phyloP scores from a whole-genome alignment of 2,329 filamentous ascomycete genomes.

The Paraphaeosphaeria sporulosa region DNA sequence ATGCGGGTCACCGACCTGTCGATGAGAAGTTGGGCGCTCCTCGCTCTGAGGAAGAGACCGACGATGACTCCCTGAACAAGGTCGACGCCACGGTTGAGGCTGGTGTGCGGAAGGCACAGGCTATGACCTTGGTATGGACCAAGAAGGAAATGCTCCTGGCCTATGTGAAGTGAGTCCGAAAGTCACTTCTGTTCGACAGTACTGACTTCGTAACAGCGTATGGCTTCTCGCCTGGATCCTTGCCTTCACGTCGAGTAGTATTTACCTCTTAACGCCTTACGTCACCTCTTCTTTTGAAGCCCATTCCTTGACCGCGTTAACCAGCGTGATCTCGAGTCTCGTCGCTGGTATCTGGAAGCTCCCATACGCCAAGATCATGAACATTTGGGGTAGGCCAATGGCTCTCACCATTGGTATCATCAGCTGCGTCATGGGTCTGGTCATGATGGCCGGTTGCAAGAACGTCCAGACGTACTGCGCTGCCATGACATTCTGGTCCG shows the following conservation, averaged over 20 bases:
- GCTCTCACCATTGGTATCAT: slow-evolving; percentile 46
- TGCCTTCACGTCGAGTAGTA: slow-evolving; percentile 53
- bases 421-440: slow-evolving; percentile 54
- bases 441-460: slow-evolving; percentile 72
- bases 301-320: slow-evolving; percentile 50
- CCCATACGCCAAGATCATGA: slow-evolving; percentile 53
- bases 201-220: slow-evolving; percentile 32
- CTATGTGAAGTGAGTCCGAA: slow-evolving; percentile 36
- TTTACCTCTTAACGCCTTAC: slow-evolving; percentile 50
- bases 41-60: slow-evolving; percentile 19
- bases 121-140: slow-evolving; percentile 38
- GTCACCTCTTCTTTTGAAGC: slow-evolving; percentile 50
- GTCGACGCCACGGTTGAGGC: slow-evolving; percentile 38
- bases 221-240: slow-evolving; percentile 58
- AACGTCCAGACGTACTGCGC: slow-evolving; percentile 70
- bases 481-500: slow-evolving; percentile 71
- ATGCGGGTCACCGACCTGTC: slow-evolving; percentile 19
- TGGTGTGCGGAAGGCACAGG: slow-evolving; percentile 41
- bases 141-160: slow-evolving; percentile 36
- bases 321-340: slow-evolving; percentile 47
- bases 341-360: slow-evolving; percentile 51
- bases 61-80: slow-evolving; percentile 43
- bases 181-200: background rate
- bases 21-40: slow-evolving; percentile 41
- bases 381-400: slow-evolving; percentile 52